Evolutionary conservation across 2,329 filamentous ascomycete species (phyloP).

Genomic region (Alternaria infectoria): DNA sequence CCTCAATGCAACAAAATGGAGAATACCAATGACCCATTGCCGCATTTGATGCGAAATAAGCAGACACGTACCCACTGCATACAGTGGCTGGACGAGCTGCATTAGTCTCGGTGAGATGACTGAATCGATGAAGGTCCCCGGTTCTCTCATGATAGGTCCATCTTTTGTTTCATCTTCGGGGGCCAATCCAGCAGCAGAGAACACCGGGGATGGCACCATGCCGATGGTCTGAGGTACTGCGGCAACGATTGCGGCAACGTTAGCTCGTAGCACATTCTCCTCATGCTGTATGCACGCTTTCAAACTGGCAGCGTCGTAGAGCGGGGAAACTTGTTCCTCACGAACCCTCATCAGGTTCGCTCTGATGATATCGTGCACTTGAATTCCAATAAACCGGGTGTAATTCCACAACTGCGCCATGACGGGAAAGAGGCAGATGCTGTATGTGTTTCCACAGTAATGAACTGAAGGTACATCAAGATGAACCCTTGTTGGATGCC

Average conservation of each 20-base stretch:
- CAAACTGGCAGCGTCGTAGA: slow-evolving; percentile 12
- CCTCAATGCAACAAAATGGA: slow-evolving; percentile 29
- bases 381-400: slow-evolving; percentile 28
- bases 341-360: slow-evolving; percentile 24
- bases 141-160: background rate
- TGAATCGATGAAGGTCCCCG: slow-evolving; percentile 30
- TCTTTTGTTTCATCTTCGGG: background rate
- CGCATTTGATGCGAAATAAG: slow-evolving; percentile 20
- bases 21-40: slow-evolving; percentile 29
- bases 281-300: slow-evolving; percentile 15
- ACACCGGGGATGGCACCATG: slow-evolving; percentile 32
- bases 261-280: slow-evolving; percentile 19
- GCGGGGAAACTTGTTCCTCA: slow-evolving; percentile 9
- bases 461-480: slow-evolving; percentile 20
- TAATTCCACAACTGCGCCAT: slow-evolving; percentile 42
- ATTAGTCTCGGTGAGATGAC: slow-evolving; percentile 30
- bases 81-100: slow-evolving; percentile 38
- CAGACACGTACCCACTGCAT: slow-evolving; percentile 21
- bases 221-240: slow-evolving; percentile 38
- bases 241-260: slow-evolving; percentile 24
- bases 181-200: background rate
- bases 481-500: slow-evolving; percentile 29
- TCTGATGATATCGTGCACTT: slow-evolving; percentile 31
- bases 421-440: slow-evolving; percentile 41
- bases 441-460: slow-evolving; percentile 30